These are phyloP conservation scores for Metarhizium brunneum DNA, from an alignment of 2,329 filamentous ascomycete species.

Conservation along the genomic window DNA sequence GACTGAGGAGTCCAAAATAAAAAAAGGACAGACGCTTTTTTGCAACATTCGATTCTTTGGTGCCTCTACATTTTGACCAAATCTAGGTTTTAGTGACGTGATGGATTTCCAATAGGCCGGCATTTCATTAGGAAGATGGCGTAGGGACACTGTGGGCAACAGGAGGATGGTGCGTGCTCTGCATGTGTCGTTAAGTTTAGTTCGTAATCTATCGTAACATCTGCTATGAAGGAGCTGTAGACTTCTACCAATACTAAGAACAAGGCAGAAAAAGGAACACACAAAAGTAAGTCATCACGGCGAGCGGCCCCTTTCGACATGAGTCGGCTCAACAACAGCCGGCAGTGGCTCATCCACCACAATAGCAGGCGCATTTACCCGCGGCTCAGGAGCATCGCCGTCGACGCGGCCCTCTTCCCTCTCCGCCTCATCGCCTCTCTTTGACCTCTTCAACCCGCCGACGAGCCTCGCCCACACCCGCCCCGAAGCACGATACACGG, in stretches of 20 bases:
- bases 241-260: no score
- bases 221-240: no score
- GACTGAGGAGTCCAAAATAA: conserved; percentile 31
- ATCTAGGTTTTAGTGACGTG: neutral
- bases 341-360: neutral
- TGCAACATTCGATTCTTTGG: neutral
- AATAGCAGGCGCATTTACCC: neutral
- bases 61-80: neutral
- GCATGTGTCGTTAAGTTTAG: no score
- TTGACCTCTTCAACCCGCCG: neutral
- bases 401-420: neutral
- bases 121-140: no score
- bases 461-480: neutral
- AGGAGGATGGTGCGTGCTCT: no score
- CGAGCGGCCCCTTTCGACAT: neutral
- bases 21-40: conserved; percentile 20
- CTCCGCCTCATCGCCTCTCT: neutral
- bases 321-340: neutral
- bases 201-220: no score
- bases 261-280: neutral
- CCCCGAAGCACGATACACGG: neutral
- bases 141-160: no score
- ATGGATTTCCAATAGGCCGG: neutral
- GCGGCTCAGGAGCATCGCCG: no score
- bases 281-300: neutral